phyloP scores from a whole-genome alignment of 2,329 filamentous ascomycete genomes.

The Neurospora crassa region DNA sequence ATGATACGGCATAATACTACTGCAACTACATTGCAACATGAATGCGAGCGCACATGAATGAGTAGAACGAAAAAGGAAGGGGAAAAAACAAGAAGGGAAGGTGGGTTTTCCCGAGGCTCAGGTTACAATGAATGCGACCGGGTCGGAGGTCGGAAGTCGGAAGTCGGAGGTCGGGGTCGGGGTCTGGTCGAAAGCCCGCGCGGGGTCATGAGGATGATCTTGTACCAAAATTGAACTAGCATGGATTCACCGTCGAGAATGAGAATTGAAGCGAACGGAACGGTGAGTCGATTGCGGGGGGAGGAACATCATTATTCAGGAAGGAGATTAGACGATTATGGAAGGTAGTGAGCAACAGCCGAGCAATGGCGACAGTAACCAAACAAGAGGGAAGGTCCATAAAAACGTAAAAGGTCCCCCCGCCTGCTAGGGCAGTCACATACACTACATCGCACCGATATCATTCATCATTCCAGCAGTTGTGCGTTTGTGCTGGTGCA shows the following conservation, averaged over 20 bases:
- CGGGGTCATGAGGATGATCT: background rate
- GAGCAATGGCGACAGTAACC: background rate
- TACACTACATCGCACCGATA: background rate
- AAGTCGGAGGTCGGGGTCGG: background rate
- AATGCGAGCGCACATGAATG: background rate
- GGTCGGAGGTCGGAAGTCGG: background rate
- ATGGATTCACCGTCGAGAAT: background rate
- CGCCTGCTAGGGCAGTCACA: background rate
- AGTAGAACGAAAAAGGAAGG: background rate
- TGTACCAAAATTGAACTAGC: background rate
- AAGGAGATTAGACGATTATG: background rate
- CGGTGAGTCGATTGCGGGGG: background rate
- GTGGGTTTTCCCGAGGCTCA: background rate
- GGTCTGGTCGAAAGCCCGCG: background rate
- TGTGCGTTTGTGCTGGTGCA: background rate
- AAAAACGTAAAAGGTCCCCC: background rate
- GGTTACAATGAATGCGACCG: background rate
- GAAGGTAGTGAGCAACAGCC: background rate
- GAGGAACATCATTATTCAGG: background rate
- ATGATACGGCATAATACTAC: background rate
- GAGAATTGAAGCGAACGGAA: background rate
- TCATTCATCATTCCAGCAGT: background rate
- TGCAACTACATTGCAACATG: background rate
- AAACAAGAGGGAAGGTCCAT: background rate
- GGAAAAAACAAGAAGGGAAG: background rate